Evolutionary conservation across 805 yeast species (phyloP).

Genomic region (Zygosaccharomyces bailii): DNA sequence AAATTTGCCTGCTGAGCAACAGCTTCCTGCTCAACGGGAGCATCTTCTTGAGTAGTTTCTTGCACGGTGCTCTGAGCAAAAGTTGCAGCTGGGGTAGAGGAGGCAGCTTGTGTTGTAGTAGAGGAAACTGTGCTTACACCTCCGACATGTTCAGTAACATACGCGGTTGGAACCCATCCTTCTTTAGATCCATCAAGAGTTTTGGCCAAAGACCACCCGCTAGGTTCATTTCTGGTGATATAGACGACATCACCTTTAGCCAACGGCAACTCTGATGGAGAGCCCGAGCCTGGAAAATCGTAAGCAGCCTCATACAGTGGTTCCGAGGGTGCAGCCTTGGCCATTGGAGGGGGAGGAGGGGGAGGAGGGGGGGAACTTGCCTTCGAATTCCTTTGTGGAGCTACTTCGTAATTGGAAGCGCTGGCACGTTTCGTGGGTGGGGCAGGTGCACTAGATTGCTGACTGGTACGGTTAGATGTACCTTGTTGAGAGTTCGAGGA

Average conservation of each 20-base stretch:
- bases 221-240: conserved; percentile 67
- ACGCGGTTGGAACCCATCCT: conserved; percentile 99
- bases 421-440: neutral
- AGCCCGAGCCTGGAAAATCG: conserved; percentile 84
- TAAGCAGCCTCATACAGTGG: conserved; percentile 84
- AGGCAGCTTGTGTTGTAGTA: conserved; percentile 25
- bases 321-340: conserved; percentile 54
- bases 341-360: conserved; percentile 77
- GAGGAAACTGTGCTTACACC: conserved; percentile 42
- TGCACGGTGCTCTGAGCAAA: conserved; percentile 22
- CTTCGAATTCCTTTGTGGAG: conserved; percentile 19
- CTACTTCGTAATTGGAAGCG: conserved; percentile 18
- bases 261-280: conserved; percentile 76
- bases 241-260: conserved; percentile 71
- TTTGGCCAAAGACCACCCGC: conserved; percentile 94
- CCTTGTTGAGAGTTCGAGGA: conserved; percentile 12
- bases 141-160: conserved; percentile 57
- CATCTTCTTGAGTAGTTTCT: conserved; percentile 10
- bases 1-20: conserved; percentile 34
- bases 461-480: neutral
- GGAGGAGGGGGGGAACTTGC: conserved; percentile 51
- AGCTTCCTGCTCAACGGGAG: conserved; percentile 3
- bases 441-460: neutral
- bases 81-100: conserved; percentile 17
- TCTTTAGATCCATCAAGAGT: conserved; percentile 68